Conservation (phyloP, 2,329 filamentous ascomycete species). For the Alternaria rosae region DNA sequence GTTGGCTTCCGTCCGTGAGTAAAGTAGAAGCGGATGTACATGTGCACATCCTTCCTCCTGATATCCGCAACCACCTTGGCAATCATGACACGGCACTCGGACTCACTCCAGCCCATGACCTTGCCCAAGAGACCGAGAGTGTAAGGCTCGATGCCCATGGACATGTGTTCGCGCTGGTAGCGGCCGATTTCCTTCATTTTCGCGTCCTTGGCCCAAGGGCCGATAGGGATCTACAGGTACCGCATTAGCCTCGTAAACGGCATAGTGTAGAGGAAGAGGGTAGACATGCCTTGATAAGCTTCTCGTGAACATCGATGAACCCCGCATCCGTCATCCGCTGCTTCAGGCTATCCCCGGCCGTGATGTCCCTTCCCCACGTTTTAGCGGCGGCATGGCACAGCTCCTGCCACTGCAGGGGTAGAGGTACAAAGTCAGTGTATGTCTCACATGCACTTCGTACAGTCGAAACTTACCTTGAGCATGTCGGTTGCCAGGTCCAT, state of each 20-base stretch:
- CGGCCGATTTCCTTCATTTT: constrained; percentile 60
- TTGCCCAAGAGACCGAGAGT: constrained; percentile 47
- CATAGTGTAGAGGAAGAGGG: neutral
- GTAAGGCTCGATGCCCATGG: constrained; percentile 47
- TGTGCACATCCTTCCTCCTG: constrained; percentile 36
- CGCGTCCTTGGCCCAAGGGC: constrained; percentile 57
- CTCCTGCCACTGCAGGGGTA: constrained; percentile 35
- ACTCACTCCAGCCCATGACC: constrained; percentile 45
- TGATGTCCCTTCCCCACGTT: constrained; percentile 38
- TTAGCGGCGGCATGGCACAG: constrained; percentile 39
- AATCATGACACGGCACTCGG: constrained; percentile 44
- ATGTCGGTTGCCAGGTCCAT: constrained; percentile 34
- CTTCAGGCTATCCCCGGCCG: constrained; percentile 32
- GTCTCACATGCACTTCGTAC: neutral
- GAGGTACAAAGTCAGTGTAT: neutral
- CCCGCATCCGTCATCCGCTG: constrained; percentile 39
- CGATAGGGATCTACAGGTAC: constrained; percentile 38
- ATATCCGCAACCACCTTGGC: constrained; percentile 45
- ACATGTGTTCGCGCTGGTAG: constrained; percentile 49
- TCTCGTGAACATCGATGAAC: constrained; percentile 45
- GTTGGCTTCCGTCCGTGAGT: constrained; percentile 41
- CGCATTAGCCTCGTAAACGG: constrained; percentile 6
- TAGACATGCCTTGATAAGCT: constrained; percentile 41
- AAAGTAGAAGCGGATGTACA: constrained; percentile 48
- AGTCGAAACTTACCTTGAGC: neutral